Evolutionary conservation across 2,329 filamentous ascomycete genomes (phyloP).

Genomic region (Cyphellophora europaea): DNA sequence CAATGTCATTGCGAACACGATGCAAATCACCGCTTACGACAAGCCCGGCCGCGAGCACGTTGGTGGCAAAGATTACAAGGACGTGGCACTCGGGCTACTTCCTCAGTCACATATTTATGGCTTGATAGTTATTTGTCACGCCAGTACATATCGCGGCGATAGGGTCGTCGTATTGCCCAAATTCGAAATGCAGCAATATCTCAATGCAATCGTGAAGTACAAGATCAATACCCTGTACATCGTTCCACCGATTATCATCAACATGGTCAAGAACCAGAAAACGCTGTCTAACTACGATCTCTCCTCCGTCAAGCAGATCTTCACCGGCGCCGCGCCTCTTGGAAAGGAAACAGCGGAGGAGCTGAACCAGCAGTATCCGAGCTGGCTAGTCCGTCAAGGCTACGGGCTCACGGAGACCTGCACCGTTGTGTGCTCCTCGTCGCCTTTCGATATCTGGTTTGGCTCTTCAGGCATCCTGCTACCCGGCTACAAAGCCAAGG

Average conservation of each 20-base stretch:
- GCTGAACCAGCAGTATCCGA: conserved; percentile 51
- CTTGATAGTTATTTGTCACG: conserved; percentile 60
- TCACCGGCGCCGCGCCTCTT: conserved; percentile 70
- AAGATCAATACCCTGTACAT: conserved; percentile 60
- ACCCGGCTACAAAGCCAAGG: conserved; percentile 54
- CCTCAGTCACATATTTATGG: conserved; percentile 78
- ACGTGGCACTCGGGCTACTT: conserved; percentile 57
- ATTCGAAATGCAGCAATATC: conserved; percentile 61
- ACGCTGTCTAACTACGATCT: conserved; percentile 60
- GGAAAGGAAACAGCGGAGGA: conserved; percentile 63
- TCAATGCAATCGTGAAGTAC: conserved; percentile 57
- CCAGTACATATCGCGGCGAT: conserved; percentile 61
- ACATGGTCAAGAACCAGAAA: conserved; percentile 57
- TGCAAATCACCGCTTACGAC: conserved; percentile 52
- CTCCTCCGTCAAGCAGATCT: conserved; percentile 54
- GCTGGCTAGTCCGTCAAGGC: conserved; percentile 59
- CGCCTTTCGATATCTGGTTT: conserved; percentile 52
- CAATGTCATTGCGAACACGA: conserved; percentile 68
- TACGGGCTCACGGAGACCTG: conserved; percentile 73
- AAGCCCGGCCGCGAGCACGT: conserved; percentile 30
- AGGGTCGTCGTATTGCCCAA: conserved; percentile 63
- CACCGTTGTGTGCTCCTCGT: conserved; percentile 57
- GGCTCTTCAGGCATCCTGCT: conserved; percentile 65
- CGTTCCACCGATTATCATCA: conserved; percentile 74
- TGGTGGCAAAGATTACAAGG: conserved; percentile 33